phyloP scores from a whole-genome alignment of 164 flowering plant genomes.

The Brasenia schreberi region DNA sequence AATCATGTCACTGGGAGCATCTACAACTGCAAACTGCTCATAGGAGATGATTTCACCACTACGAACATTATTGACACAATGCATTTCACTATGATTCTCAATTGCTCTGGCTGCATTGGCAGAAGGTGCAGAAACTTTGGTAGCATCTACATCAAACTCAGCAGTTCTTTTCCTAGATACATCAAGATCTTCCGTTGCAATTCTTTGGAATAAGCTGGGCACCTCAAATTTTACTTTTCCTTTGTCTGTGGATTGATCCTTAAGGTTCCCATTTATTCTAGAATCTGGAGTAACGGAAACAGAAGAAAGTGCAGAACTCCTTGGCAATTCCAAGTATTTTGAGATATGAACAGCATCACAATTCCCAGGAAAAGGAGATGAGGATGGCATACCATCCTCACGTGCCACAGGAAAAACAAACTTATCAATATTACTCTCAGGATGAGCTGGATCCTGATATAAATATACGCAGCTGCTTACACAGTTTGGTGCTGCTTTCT shows the following conservation, averaged over 20 bases:
- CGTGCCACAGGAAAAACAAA: neutral
- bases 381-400: neutral
- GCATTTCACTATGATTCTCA: neutral
- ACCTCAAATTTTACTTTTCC: slow-evolving; percentile 9
- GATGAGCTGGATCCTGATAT: neutral
- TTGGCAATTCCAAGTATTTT: slow-evolving; percentile 10
- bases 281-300: slow-evolving; percentile 5
- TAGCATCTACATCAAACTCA: slow-evolving; percentile 5
- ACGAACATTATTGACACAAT: slow-evolving; percentile 1
- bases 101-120: neutral
- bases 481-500: neutral
- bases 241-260: slow-evolving; percentile 5
- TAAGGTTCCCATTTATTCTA: slow-evolving; percentile 4
- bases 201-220: slow-evolving; percentile 11
- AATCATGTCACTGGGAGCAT: slow-evolving; percentile 6
- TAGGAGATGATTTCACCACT: slow-evolving; percentile 5
- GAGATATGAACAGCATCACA: neutral
- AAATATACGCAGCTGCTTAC: neutral
- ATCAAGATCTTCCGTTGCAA: slow-evolving; percentile 9
- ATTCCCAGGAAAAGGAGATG: neutral
- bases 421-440: neutral
- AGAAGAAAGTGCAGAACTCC: slow-evolving; percentile 10
- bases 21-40: slow-evolving; percentile 5
- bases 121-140: neutral
- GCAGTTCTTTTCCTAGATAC: slow-evolving; percentile 4